Evolutionary conservation across 2,329 filamentous ascomycete species (phyloP).

Genomic region (Cladosporium sp.): DNA sequence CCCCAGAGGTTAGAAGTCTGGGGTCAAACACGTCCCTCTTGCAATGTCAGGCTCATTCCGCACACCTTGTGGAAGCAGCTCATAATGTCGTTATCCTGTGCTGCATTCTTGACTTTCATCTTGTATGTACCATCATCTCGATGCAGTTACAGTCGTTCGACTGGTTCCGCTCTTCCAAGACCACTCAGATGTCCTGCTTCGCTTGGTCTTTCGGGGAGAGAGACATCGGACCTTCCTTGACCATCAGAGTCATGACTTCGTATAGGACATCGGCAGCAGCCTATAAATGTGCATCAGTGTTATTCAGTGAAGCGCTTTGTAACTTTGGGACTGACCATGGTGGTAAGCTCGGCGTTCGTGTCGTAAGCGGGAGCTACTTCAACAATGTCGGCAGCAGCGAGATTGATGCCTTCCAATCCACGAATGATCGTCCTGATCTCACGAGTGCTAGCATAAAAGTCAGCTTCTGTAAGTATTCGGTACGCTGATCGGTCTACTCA

Average conservation of each 20-base stretch:
- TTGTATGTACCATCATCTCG: too few relatives aligned
- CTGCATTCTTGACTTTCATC: too few relatives aligned
- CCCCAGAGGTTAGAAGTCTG: too few relatives aligned
- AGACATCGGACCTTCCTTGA: conserved; percentile 63
- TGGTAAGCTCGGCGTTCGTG: conserved; percentile 65
- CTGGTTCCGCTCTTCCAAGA: too few relatives aligned
- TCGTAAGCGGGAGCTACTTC: conserved; percentile 69
- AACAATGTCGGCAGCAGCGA: conserved; percentile 66
- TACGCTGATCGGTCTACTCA: neutral
- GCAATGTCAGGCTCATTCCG: too few relatives aligned
- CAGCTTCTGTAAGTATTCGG: neutral
- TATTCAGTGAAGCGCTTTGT: neutral
- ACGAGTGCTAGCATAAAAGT: conserved; percentile 40
- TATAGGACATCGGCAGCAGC: conserved; percentile 66
- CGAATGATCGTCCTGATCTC: conserved; percentile 67
- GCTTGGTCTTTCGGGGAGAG: neutral
- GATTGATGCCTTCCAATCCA: conserved; percentile 61
- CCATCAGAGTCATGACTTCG: conserved; percentile 77
- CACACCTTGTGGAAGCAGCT: too few relatives aligned
- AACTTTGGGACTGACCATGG: conserved; percentile 43
- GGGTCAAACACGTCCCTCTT: too few relatives aligned
- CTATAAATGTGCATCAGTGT: neutral
- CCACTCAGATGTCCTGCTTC: neutral
- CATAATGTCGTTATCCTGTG: too few relatives aligned
- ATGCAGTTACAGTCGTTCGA: too few relatives aligned